Conservation (phyloP, 768 basidiomycete species). For the Asterophora lycoperdoides region DNA sequence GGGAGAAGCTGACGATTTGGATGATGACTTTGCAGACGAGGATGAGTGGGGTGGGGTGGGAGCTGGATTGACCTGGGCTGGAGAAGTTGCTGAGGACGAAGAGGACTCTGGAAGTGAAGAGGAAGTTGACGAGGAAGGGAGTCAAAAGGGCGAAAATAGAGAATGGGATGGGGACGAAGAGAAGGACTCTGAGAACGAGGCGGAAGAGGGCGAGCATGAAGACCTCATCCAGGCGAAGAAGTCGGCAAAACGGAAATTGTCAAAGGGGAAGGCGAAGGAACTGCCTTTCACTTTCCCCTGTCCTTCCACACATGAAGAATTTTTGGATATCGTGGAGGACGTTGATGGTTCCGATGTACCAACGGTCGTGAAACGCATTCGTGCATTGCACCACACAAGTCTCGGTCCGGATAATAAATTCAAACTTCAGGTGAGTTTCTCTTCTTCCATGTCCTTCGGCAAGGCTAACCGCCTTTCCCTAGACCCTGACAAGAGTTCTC, state of each 20-base stretch:
- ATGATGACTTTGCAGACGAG: conserved; percentile 72
- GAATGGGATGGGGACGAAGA: conserved; percentile 34
- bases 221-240: conserved; percentile 33
- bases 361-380: conserved; percentile 84
- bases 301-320: conserved; percentile 81
- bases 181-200: conserved; percentile 29
- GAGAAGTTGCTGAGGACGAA: conserved; percentile 32
- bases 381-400: conserved; percentile 88
- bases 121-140: conserved; percentile 31
- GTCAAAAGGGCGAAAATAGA: conserved; percentile 27
- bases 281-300: conserved; percentile 93
- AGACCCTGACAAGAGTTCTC: conserved; percentile 74
- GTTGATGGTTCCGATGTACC: conserved; percentile 70
- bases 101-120: conserved; percentile 35
- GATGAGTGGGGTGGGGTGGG: conserved; percentile 40
- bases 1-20: conserved; percentile 77
- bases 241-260: conserved; percentile 16
- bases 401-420: conserved; percentile 88
- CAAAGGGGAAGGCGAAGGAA: conserved; percentile 44
- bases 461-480: not conserved
- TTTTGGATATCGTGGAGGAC: conserved; percentile 75
- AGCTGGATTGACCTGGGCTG: conserved; percentile 33
- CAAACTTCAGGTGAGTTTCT: conserved; percentile 73
- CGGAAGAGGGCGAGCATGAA: conserved; percentile 42
- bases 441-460: not conserved